Percentiles rank a stretch among this genome's conserved stretches.
Evolutionary conservation across 2,329 filamentous ascomycete species (phyloP).

Genomic region (Falciphora oryzae): DNA sequence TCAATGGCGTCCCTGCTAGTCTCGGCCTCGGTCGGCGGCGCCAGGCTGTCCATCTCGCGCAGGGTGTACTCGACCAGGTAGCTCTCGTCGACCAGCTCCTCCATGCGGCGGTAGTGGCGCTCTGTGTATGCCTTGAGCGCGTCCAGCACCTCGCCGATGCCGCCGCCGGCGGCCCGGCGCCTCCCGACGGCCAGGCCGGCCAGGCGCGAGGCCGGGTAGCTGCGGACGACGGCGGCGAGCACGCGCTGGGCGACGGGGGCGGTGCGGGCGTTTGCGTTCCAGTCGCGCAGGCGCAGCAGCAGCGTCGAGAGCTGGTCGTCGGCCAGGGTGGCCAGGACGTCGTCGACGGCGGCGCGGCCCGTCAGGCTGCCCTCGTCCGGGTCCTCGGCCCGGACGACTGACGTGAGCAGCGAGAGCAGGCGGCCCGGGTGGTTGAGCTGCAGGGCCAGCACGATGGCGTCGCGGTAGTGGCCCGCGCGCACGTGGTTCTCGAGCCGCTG

Average conservation of each 20-base stretch:
- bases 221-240: constrained; percentile 70
- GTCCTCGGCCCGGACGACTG: constrained; percentile 60
- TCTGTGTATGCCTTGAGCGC: constrained; percentile 89
- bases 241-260: constrained; percentile 81
- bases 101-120: constrained; percentile 82
- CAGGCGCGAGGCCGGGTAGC: constrained; percentile 73
- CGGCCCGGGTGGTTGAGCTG: constrained; percentile 92
- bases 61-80: constrained; percentile 92
- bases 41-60: constrained; percentile 79
- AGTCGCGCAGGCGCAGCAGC: constrained; percentile 79
- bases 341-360: constrained; percentile 67
- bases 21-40: constrained; percentile 27
- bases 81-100: constrained; percentile 89
- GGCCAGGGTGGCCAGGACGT: constrained; percentile 71
- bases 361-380: constrained; percentile 59
- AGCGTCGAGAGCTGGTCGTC: constrained; percentile 83
- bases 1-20: constrained; percentile 1
- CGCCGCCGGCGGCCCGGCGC: constrained; percentile 32
- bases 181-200: constrained; percentile 61
- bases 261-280: constrained; percentile 93
- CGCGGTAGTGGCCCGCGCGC: constrained; percentile 77
- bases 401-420: constrained; percentile 75
- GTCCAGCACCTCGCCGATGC: constrained; percentile 76
- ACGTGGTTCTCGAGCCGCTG: constrained; percentile 93
- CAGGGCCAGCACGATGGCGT: constrained; percentile 86